A percentile compares a stretch with the other conserved stretches of the same genome.
phyloP scores from a whole-genome alignment of 176 grass and related monocot species.

The Carex pumila region DNA sequence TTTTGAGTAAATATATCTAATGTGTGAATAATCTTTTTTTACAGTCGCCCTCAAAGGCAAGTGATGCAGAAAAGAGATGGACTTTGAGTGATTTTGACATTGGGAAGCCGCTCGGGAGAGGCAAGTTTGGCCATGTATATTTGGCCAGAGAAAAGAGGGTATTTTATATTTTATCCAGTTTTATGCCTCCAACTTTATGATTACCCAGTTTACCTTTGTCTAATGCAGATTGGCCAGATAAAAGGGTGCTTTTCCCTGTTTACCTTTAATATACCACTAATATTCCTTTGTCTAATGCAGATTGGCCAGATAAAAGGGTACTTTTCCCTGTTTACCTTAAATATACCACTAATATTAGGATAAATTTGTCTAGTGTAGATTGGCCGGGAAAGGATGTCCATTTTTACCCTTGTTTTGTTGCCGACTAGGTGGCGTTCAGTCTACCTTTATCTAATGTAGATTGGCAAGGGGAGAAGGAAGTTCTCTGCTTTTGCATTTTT shows the following conservation, averaged over 20 bases:
- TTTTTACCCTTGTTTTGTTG: background rate
- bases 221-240: background rate
- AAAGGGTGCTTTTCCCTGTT: background rate
- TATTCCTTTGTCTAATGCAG: background rate
- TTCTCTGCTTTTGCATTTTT: background rate
- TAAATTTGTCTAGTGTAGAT: background rate
- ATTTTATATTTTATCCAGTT: background rate
- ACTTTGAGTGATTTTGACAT: slow-evolving; percentile 69
- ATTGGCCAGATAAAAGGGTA: background rate
- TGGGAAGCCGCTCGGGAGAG: slow-evolving; percentile 82
- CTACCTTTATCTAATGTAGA: background rate
- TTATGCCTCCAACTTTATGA: background rate
- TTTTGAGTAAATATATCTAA: background rate
- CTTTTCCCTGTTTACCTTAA: background rate
- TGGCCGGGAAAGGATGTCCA: background rate
- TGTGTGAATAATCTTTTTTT: background rate
- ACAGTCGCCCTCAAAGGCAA: slow-evolving; percentile 31
- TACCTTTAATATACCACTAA: background rate
- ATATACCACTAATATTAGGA: background rate
- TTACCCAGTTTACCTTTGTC: background rate
- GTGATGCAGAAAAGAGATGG: slow-evolving; percentile 63
- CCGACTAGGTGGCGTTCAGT: background rate
- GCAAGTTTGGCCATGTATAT: slow-evolving; percentile 95
- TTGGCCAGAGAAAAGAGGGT: slow-evolving; percentile 88
- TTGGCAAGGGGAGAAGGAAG: no score